Conservation (phyloP, 768 basidiomycete species). For the Kwoniella mangroviensis region DNA sequence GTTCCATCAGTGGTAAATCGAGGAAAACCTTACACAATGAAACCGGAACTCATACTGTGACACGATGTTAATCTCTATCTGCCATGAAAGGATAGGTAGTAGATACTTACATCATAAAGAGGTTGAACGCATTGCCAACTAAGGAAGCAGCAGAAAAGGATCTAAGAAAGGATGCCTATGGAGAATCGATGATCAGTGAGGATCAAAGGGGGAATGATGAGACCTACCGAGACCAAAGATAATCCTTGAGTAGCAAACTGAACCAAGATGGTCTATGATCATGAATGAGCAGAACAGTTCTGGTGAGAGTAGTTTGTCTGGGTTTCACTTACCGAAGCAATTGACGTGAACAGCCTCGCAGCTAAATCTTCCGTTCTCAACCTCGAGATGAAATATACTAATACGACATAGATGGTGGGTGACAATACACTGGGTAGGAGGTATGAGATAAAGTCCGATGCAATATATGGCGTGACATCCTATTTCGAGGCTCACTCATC, state of each 20-base stretch:
- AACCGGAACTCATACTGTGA: conserved; percentile 44
- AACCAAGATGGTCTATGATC: conserved; percentile 37
- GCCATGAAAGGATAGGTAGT: background rate
- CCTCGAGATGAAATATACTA: conserved; percentile 57
- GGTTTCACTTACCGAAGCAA: conserved; percentile 50
- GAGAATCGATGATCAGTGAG: conserved; percentile 30
- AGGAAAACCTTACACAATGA: conserved; percentile 35
- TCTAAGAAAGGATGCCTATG: conserved; percentile 36
- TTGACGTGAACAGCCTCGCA: conserved; percentile 56
- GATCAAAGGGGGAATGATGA: background rate
- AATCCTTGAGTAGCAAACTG: conserved; percentile 43
- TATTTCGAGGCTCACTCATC: conserved; percentile 20
- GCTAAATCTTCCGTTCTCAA: conserved; percentile 59
- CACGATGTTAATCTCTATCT: background rate
- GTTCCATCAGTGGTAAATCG: background rate
- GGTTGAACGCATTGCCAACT: conserved; percentile 42
- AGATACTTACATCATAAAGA: conserved; percentile 41
- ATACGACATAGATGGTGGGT: conserved; percentile 50
- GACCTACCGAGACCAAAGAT: conserved; percentile 34
- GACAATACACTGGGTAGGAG: conserved; percentile 59
- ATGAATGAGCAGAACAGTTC: conserved; percentile 13
- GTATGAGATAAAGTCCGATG: conserved; percentile 59
- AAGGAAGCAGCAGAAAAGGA: conserved; percentile 42
- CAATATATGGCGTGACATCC: conserved; percentile 59
- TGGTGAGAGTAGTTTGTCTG: background rate